Evolutionary conservation across 352 stramenopile genomes (phyloP).

Genomic region (Aphanomyces euteiches): DNA sequence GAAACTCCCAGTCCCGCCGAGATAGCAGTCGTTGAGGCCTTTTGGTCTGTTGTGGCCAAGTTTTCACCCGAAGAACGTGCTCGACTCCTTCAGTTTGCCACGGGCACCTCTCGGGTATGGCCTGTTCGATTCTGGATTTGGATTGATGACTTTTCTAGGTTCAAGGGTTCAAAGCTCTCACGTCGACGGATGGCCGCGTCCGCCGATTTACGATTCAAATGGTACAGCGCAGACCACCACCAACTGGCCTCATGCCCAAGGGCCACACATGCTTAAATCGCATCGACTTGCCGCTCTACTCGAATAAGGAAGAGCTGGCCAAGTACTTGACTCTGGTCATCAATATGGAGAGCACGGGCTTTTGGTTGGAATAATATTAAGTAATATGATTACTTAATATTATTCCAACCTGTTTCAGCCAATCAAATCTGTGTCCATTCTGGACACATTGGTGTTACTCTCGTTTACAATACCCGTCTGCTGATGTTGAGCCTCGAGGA

Average conservation of each 20-base stretch:
- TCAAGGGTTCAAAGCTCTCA: slow-evolving; percentile 92
- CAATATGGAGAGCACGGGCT: slow-evolving; percentile 96
- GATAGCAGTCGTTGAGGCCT: slow-evolving; percentile 89
- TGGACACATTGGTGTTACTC: too few species aligned
- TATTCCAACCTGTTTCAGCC: too few species aligned
- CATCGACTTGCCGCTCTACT: slow-evolving; percentile 96
- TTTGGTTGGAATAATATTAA: slow-evolving; percentile 91
- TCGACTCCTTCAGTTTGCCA: slow-evolving; percentile 95
- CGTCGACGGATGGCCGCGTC: slow-evolving; percentile 95
- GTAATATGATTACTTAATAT: not conserved
- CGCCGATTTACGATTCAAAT: slow-evolving; percentile 94
- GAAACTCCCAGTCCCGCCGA: slow-evolving; percentile 61
- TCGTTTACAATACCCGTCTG: too few species aligned
- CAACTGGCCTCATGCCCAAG: slow-evolving; percentile 80
- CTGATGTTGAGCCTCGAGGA: slow-evolving; percentile 35
- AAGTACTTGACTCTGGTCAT: slow-evolving; percentile 97
- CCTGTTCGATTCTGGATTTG: not conserved
- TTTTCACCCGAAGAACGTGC: slow-evolving; percentile 90
- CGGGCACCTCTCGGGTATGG: slow-evolving; percentile 64
- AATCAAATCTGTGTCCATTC: too few species aligned
- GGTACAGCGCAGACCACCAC: slow-evolving; percentile 65
- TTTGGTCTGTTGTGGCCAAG: slow-evolving; percentile 92
- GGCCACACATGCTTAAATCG: slow-evolving; percentile 97
- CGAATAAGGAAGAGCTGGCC: slow-evolving; percentile 90
- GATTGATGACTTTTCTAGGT: slow-evolving; percentile 33